These are phyloP conservation scores for Neurospora sp. DNA, from an alignment of 495 filamentous ascomycete genomes.

Conservation along the genomic window DNA sequence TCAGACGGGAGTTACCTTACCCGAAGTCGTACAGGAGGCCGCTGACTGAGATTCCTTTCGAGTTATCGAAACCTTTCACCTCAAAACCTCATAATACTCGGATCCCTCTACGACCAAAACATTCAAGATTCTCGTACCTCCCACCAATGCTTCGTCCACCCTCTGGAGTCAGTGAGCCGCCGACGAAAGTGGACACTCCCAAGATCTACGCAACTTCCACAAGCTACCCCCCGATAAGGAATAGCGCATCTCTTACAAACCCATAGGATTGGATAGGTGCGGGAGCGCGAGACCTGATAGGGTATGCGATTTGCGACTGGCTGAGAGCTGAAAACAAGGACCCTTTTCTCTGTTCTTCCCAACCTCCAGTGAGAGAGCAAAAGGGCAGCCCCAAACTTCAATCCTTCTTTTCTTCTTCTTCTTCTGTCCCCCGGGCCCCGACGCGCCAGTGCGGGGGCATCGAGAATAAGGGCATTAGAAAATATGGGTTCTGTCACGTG, in stretches of 20 bases:
- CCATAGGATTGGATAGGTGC: background rate
- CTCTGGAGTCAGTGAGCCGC: background rate
- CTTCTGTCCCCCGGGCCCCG: background rate
- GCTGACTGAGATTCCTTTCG: background rate
- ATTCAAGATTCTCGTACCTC: too few species aligned
- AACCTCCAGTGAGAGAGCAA: background rate
- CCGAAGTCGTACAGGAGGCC: background rate
- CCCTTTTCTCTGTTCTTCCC: background rate
- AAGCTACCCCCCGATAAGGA: background rate
- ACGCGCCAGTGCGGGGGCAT: background rate
- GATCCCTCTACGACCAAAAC: background rate
- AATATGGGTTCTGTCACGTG: too few species aligned
- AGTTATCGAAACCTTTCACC: too few species aligned
- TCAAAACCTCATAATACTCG: background rate
- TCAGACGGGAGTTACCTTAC: background rate
- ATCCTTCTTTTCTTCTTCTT: background rate
- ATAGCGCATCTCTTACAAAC: background rate
- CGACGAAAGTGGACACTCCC: background rate
- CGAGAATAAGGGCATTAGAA: too few species aligned
- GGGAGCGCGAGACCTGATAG: background rate
- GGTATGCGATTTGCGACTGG: background rate
- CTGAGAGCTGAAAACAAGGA: background rate
- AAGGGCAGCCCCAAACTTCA: background rate
- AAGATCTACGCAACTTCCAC: background rate
- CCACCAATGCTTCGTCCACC: background rate